phyloP scores from a whole-genome alignment of 768 basidiomycete genomes.

The Boletellus ananiceps region DNA sequence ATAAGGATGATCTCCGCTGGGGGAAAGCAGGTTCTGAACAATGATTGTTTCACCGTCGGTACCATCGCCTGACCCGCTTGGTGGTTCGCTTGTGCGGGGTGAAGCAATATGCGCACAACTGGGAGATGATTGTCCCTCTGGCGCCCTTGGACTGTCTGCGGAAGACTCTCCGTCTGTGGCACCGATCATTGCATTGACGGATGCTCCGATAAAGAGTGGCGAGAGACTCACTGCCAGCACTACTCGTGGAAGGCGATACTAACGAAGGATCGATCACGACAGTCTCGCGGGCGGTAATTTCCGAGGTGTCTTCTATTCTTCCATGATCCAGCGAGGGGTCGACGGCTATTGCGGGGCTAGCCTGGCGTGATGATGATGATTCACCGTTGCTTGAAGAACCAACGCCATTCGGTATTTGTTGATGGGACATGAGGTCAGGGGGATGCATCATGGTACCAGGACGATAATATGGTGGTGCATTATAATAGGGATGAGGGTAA shows the following conservation, averaged over 20 bases:
- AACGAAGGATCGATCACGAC: slow-evolving; percentile 39
- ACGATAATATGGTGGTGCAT: slow-evolving; percentile 46
- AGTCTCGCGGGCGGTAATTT: slow-evolving; percentile 10
- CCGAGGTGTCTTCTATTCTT: slow-evolving; percentile 12
- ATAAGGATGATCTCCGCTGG: slow-evolving; percentile 24
- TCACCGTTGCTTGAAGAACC: slow-evolving; percentile 22
- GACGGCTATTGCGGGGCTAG: slow-evolving; percentile 24
- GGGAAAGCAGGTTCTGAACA: slow-evolving; percentile 19
- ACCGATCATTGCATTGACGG: slow-evolving; percentile 34
- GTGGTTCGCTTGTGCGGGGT: slow-evolving; percentile 4
- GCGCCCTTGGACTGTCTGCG: slow-evolving; percentile 5
- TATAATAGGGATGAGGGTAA: slow-evolving; percentile 37
- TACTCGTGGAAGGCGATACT: slow-evolving; percentile 21
- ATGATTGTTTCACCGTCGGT: slow-evolving; percentile 13
- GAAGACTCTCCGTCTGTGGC: slow-evolving; percentile 30
- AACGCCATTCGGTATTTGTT: slow-evolving; percentile 23
- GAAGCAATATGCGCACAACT: slow-evolving; percentile 3
- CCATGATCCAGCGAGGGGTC: slow-evolving; percentile 20
- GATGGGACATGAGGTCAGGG: slow-evolving; percentile 13
- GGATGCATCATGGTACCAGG: slow-evolving; percentile 25
- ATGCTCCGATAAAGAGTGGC: slow-evolving; percentile 24
- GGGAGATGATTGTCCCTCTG: slow-evolving; percentile 9
- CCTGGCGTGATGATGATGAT: slow-evolving; percentile 26
- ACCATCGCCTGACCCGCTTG: slow-evolving; percentile 6
- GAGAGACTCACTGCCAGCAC: slow-evolving; percentile 16